These are phyloP conservation scores for Hirschioporus abietinus DNA, from an alignment of 768 basidiomycete species.

Conservation along the genomic window DNA sequence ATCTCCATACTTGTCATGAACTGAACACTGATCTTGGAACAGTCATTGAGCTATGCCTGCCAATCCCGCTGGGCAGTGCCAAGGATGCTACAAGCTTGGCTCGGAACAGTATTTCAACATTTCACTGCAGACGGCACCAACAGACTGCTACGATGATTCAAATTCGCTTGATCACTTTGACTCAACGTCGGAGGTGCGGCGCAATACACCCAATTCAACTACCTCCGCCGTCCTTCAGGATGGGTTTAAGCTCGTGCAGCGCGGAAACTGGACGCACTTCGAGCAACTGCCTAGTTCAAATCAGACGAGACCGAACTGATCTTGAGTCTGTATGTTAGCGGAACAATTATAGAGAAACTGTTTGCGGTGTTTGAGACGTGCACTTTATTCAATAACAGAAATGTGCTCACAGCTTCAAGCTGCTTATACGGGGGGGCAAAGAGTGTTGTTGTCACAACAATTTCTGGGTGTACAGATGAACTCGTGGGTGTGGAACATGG, in stretches of 20 bases:
- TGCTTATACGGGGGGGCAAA: constrained; percentile 62
- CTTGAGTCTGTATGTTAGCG: constrained; percentile 65
- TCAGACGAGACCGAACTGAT: constrained; percentile 81
- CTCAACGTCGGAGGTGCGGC: constrained; percentile 73
- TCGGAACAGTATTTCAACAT: constrained; percentile 94
- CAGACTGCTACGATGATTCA: constrained; percentile 88
- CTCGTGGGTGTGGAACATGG: too few relatives aligned
- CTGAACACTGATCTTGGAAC: constrained; percentile 8
- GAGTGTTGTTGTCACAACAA: too few relatives aligned
- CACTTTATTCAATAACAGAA: constrained; percentile 51
- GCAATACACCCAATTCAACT: constrained; percentile 65
- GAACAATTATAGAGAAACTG: constrained; percentile 63
- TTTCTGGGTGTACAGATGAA: too few relatives aligned
- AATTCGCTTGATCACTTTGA: constrained; percentile 94
- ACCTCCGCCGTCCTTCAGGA: constrained; percentile 77
- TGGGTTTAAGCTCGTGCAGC: constrained; percentile 78
- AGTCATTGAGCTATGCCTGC: constrained; percentile 91
- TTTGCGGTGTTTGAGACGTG: constrained; percentile 83
- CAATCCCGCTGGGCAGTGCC: constrained; percentile 83
- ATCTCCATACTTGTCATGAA: constrained; percentile 6
- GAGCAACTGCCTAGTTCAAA: constrained; percentile 86
- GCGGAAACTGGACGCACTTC: constrained; percentile 78
- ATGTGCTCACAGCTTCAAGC: constrained; percentile 78
- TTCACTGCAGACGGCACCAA: constrained; percentile 69
- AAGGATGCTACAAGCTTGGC: constrained; percentile 88